Evolutionary conservation across 257 asterid genomes (phyloP), one percentile per base, ranked within the genome.

Genomic region (Haberlea rhodopensis): DNA sequence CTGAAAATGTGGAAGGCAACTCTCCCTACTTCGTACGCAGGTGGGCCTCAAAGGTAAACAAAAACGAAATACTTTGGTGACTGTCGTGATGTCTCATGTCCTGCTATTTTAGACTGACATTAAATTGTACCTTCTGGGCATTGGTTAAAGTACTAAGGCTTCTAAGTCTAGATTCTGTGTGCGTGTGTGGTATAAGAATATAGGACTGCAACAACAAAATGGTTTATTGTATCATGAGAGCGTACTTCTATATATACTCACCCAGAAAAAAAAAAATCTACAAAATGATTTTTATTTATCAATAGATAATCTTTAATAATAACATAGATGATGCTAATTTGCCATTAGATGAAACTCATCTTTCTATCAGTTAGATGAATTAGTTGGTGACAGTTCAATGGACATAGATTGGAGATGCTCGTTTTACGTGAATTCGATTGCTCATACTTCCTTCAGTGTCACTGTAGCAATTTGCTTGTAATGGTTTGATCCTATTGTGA

Each of bases 21-120:
- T 84, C 88, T 57, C 97, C 96, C 46, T 89, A 85, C 85, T 92
- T 92, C 78, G 99, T 92, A 79, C 99, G 99, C 90, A 92, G 99
- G 97, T 92, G 99, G 97, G 94, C 94, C 66, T 94, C 96, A 74
- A 85, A 89, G 97, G 99, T 92, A 89, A 85, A 81, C 45, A 65
- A 75, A 55, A 58, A 58, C 69, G n/a, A 55, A 37, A 37, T 48
- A 43, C 76, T 37, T 53, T 52, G 37, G 19, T 40, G 49, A 4
- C 2, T n/a, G n/a, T n/a, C n/a, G n/a, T n/a, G n/a, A n/a, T n/a
- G n/a, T n/a, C 19, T 13, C 49, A 4, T 40, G 18, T 32, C 13
- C 13, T 32, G 13, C 40, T 32, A 32, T 32, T 32, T 32, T 8
- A 32, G 8, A 32, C 19, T 15, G 49, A 15, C 7, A 40, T 40